Base-by-base conservation (phyloP, 163 green algal genomes). In the Prototheca cutis region DNA sequence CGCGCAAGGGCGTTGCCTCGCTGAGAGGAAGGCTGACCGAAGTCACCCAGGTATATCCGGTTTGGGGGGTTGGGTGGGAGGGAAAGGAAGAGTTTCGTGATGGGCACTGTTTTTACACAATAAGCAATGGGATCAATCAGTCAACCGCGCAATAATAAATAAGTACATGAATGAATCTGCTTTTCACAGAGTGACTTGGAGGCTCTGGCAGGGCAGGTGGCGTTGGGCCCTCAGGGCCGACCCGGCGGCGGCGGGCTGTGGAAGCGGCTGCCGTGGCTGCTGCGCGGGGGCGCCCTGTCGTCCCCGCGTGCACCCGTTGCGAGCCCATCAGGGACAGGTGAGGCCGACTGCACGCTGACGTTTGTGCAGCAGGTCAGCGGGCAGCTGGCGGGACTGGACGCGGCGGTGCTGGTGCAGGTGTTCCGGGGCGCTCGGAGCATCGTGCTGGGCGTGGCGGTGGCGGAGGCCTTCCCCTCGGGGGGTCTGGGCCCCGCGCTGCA, bases 171-270 rank as follows among this genome's bases (percentile, higher is more conserved):
- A n/a, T n/a, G n/a, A n/a, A n/a, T n/a, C n/a, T n/a, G n/a, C n/a
- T n/a, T n/a, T n/a, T n/a, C n/a, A n/a, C n/a, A n/a, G 57, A 27
- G 57, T 15, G 66, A 73, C 58, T 59, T 73, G 48, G 52, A 73
- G 57, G 45, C 32, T 1, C 39, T 73, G 30, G 52, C 58, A 13
- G 48, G 56, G 40, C 66, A 73, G 42, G 24, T 61, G 23, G 66
- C 60, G 4, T 23, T 58, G 54, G 45, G 55, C 42, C 18, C 13
- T 8, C 36, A 45, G 10, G 10, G 61, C 48, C 56, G 45, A 21
- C 31, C 42, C 42, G 42, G 42, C 42, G 17, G 5, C 42, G 42
- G 17, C 42, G 42, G 42, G 18, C 42, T 23, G 18, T 51, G 42
- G 42, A 19, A 23, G 18, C 18, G 42, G 42, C 42, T 51, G 42